Evolutionary conservation across 331 rosid species (phyloP).

Genomic region (Rosa hybrid): DNA sequence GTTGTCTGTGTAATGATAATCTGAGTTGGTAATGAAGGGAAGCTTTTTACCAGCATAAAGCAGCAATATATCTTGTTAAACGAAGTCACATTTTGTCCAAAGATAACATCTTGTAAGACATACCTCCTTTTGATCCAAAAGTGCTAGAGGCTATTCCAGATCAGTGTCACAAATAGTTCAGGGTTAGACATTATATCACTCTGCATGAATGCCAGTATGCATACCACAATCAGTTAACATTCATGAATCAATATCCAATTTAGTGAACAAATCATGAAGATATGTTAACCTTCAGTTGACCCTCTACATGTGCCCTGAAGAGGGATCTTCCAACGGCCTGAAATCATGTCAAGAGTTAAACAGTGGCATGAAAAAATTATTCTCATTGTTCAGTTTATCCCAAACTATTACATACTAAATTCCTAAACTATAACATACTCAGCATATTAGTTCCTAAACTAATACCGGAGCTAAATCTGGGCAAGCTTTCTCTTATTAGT

Average conservation of each 20-base stretch:
- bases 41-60: slow-evolving; percentile 92
- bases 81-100: slow-evolving; percentile 9
- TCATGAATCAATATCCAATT: slow-evolving; percentile 16
- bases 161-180: slow-evolving; percentile 82
- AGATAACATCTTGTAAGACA: slow-evolving; percentile 11
- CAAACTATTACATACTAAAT: too few species aligned
- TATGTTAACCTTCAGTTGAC: slow-evolving; percentile 82
- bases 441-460: too few species aligned
- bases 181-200: slow-evolving; percentile 22
- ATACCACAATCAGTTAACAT: slow-evolving; percentile 26
- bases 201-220: slow-evolving; percentile 39
- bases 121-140: slow-evolving; percentile 97
- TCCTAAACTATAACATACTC: too few species aligned
- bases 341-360: slow-evolving; percentile 43
- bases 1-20: too few species aligned
- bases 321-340: slow-evolving; percentile 98
- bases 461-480: too few species aligned
- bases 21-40: slow-evolving; percentile 64
- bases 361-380: slow-evolving; percentile 26
- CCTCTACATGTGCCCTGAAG: slow-evolving; percentile 97
- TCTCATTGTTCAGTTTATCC: too few species aligned
- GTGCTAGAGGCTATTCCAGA: slow-evolving; percentile 83
- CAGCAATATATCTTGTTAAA: slow-evolving; percentile 36
- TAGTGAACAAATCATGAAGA: slow-evolving; percentile 3
- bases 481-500: too few species aligned